Evolutionary conservation across 2,329 filamentous ascomycete species (phyloP).

Genomic region (Fusarium marasasianum): DNA sequence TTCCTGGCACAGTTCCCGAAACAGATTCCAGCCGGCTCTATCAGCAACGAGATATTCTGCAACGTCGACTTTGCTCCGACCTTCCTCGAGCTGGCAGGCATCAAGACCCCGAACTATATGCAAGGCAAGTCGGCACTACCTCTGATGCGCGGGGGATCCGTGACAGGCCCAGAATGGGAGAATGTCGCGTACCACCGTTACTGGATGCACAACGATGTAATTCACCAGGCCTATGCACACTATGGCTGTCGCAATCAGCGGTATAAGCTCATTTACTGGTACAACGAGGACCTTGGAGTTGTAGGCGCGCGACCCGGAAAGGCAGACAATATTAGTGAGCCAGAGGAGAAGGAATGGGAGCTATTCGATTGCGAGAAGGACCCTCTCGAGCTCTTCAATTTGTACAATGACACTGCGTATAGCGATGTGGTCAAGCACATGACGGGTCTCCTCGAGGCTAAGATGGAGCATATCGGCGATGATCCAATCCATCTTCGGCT

Average conservation of each 20-base stretch:
- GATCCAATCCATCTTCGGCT: constrained; percentile 40
- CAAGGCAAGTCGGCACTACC: constrained; percentile 57
- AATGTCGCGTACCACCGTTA: constrained; percentile 64
- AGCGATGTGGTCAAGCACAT: constrained; percentile 50
- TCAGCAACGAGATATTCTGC: constrained; percentile 59
- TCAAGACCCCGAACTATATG: constrained; percentile 59
- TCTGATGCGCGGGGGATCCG: constrained; percentile 40
- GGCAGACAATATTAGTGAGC: constrained; percentile 40
- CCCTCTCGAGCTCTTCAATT: constrained; percentile 60
- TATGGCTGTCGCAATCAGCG: constrained; percentile 61
- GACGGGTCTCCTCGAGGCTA: constrained; percentile 54
- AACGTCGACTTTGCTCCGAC: constrained; percentile 65
- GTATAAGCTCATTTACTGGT: constrained; percentile 67
- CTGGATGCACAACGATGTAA: constrained; percentile 64
- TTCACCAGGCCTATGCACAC: constrained; percentile 61
- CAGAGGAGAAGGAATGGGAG: constrained; percentile 59
- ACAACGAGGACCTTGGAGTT: constrained; percentile 59
- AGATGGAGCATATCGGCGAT: constrained; percentile 64
- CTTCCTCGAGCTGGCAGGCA: constrained; percentile 56
- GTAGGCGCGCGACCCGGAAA: constrained; percentile 51
- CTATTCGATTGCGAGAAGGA: constrained; percentile 62
- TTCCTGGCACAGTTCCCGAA: constrained; percentile 59
- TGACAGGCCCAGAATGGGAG: constrained; percentile 56
- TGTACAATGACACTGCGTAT: constrained; percentile 53
- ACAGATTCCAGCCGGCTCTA: constrained; percentile 49